Conservation (phyloP, 140 eudicot genomes). For the Ambrosia hybrid region DNA sequence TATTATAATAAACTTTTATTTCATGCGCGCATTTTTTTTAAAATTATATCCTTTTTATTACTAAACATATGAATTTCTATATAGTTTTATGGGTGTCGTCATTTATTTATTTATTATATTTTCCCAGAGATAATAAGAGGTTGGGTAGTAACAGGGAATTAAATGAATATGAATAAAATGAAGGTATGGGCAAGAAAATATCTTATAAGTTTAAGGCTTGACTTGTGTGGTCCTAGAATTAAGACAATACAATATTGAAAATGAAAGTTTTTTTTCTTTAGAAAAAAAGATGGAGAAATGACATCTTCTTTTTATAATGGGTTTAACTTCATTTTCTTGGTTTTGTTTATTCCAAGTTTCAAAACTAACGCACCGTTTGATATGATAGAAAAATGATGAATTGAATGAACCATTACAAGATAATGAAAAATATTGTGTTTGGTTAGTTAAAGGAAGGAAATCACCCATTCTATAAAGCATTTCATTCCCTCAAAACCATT, state of each 20-base stretch:
- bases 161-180: conserved; percentile 22
- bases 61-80: too few species aligned
- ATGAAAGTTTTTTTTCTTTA: conserved; percentile 2
- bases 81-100: too few species aligned
- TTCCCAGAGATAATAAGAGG: too few species aligned
- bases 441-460: too few species aligned
- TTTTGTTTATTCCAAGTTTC: neutral
- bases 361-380: neutral
- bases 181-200: conserved; percentile 39
- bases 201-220: conserved; percentile 24
- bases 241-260: conserved; percentile 25
- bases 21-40: too few species aligned
- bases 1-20: too few species aligned
- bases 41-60: too few species aligned
- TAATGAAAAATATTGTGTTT: too few species aligned
- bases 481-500: too few species aligned
- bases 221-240: conserved; percentile 39
- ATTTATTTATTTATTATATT: too few species aligned
- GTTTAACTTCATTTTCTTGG: neutral
- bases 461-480: too few species aligned
- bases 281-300: neutral
- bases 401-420: too few species aligned
- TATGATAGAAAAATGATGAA: neutral
- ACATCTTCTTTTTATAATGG: neutral
- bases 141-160: neutral